Conservation (phyloP, 1,139 yeast genomes). For the Zygosaccharomyces pseudobailii region DNA sequence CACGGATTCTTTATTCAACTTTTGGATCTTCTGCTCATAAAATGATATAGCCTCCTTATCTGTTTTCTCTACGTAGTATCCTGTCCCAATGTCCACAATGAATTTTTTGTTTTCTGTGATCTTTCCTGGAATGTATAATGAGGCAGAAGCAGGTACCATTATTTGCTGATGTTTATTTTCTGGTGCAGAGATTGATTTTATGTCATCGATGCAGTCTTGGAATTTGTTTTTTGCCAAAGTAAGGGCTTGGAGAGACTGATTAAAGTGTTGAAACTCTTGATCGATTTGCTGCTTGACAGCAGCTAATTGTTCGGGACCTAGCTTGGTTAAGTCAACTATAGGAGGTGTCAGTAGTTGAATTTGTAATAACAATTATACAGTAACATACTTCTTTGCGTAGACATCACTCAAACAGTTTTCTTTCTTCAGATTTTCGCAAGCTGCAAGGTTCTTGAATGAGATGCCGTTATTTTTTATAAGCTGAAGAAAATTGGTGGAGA, state of each 20-base stretch:
- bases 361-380: not conserved
- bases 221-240: slow-evolving; percentile 80
- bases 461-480: not conserved
- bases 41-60: slow-evolving; percentile 65
- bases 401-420: slow-evolving; percentile 11
- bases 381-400: slow-evolving; percentile 25
- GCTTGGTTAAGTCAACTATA: slow-evolving; percentile 54
- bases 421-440: not conserved
- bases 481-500: not conserved
- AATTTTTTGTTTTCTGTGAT: slow-evolving; percentile 59
- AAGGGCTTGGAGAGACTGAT: slow-evolving; percentile 78
- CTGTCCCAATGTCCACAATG: slow-evolving; percentile 94
- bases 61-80: slow-evolving; percentile 82
- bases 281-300: slow-evolving; percentile 83
- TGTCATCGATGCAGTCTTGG: slow-evolving; percentile 71
- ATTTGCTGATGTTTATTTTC: slow-evolving; percentile 47
- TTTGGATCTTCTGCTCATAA: slow-evolving; percentile 68
- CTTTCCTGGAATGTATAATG: slow-evolving; percentile 84
- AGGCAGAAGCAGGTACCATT: slow-evolving; percentile 82
- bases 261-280: slow-evolving; percentile 79
- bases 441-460: not conserved
- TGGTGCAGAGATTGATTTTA: slow-evolving; percentile 50
- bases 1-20: slow-evolving; percentile 65
- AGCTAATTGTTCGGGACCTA: slow-evolving; percentile 77
- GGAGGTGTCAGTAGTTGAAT: slow-evolving; percentile 11